Percentiles rank a stretch among this genome's conserved stretches.
phyloP scores from a whole-genome alignment of 139 green algal species.

The Zygnema cylindricum region DNA sequence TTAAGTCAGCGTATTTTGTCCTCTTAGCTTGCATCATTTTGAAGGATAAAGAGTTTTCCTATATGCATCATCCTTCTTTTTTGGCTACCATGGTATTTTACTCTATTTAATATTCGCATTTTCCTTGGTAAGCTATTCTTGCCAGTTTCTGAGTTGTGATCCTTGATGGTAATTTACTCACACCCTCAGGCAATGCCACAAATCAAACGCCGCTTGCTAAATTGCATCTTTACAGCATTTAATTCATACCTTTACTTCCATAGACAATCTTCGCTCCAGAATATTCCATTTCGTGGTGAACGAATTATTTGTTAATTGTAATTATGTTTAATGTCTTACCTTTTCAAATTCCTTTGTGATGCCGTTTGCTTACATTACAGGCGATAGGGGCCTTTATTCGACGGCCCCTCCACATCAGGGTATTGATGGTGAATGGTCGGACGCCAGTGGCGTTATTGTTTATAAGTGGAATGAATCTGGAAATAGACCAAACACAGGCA shows the following conservation, averaged over 20 bases:
- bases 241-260: background rate
- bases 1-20: too few species aligned
- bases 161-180: too few species aligned
- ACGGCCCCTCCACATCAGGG: slow-evolving; percentile 53
- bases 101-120: background rate
- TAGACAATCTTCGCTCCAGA: background rate
- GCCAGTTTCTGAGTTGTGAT: background rate
- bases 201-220: too few species aligned
- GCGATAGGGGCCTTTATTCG: slow-evolving; percentile 52
- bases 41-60: too few species aligned
- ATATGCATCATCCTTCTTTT: too few species aligned
- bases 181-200: too few species aligned
- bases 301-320: background rate
- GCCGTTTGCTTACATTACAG: too few species aligned
- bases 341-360: background rate
- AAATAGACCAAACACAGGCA: slow-evolving; percentile 49
- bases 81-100: too few species aligned
- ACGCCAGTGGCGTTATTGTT: slow-evolving; percentile 53
- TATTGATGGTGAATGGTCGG: slow-evolving; percentile 55
- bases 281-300: background rate
- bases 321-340: background rate
- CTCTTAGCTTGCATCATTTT: too few species aligned
- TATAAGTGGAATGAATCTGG: slow-evolving; percentile 49
- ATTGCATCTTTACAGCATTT: too few species aligned
- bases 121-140: background rate